Conservation (phyloP, 768 basidiomycete species). For the Pleurotus ostreatus region DNA sequence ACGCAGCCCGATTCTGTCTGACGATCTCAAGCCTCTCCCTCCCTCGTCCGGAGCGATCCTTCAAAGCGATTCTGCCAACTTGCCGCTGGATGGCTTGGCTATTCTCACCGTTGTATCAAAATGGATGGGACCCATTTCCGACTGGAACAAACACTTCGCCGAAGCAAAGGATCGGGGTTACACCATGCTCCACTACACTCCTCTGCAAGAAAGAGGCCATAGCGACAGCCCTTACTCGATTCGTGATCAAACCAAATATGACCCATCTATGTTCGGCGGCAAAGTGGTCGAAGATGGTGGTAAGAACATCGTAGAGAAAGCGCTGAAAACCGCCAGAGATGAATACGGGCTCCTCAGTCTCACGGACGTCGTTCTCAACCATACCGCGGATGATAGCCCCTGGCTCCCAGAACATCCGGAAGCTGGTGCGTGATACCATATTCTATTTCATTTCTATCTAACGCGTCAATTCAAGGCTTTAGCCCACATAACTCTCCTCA, state of each 20-base stretch:
- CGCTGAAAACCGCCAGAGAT: slow-evolving; percentile 67
- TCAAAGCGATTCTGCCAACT: slow-evolving; percentile 48
- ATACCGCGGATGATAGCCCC: slow-evolving; percentile 90
- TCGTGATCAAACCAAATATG: slow-evolving; percentile 80
- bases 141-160: slow-evolving; percentile 77
- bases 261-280: slow-evolving; percentile 62
- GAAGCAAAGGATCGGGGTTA: slow-evolving; percentile 90
- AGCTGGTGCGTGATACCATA: slow-evolving; percentile 58
- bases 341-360: slow-evolving; percentile 86
- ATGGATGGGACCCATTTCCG: slow-evolving; percentile 87
- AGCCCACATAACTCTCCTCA: slow-evolving; percentile 91
- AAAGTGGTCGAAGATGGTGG: slow-evolving; percentile 43
- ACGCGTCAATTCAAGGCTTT: slow-evolving; percentile 54
- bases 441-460: not conserved
- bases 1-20: slow-evolving; percentile 69
- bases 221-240: slow-evolving; percentile 95
- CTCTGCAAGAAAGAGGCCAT: slow-evolving; percentile 86
- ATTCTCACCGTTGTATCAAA: slow-evolving; percentile 93
- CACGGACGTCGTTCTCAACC: slow-evolving; percentile 96
- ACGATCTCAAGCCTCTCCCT: slow-evolving; percentile 46
- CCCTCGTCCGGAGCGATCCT: slow-evolving; percentile 49
- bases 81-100: slow-evolving; percentile 85
- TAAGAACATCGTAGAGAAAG: slow-evolving; percentile 52
- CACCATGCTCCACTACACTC: slow-evolving; percentile 98
- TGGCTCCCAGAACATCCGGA: slow-evolving; percentile 96